These are phyloP conservation scores for Penicillium flavigenum DNA, from an alignment of 495 filamentous ascomycete genomes.

Conservation along the genomic window DNA sequence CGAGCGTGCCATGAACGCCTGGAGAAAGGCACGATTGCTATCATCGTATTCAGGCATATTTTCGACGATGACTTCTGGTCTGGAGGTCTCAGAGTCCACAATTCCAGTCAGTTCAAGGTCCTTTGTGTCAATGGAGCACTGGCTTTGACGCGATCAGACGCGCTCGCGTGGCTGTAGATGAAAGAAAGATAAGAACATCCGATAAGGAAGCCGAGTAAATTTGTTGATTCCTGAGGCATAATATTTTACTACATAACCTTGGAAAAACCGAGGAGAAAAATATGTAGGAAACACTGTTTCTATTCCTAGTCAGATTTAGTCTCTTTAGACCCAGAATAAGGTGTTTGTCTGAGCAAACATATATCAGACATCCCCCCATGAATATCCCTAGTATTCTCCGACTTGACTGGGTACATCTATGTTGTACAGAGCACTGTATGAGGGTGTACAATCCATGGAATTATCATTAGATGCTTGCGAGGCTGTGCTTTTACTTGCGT, in stretches of 20 bases:
- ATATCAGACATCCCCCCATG: background rate
- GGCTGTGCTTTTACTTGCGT: background rate
- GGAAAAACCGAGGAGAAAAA: background rate
- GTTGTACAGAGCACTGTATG: background rate
- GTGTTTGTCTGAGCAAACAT: background rate
- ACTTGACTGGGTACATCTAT: background rate
- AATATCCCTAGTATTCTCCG: background rate
- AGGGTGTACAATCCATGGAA: background rate
- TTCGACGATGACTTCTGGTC: slow-evolving; percentile 2
- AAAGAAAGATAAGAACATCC: slow-evolving; percentile 15
- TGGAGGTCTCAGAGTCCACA: background rate
- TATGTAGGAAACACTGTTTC: background rate
- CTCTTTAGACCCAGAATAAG: too few relatives aligned
- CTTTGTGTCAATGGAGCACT: background rate
- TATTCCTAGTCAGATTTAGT: background rate
- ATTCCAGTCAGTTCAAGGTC: background rate
- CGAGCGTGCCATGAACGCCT: slow-evolving; percentile 79
- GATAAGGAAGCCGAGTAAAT: slow-evolving; percentile 6
- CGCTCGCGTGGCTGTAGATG: slow-evolving; percentile 19
- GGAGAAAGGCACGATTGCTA: slow-evolving; percentile 86
- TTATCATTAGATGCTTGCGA: background rate
- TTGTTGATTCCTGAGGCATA: background rate
- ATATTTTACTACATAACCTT: background rate
- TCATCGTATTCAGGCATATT: slow-evolving; percentile 52
- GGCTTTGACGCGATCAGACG: slow-evolving; percentile 22